Conservation (phyloP, 2,329 filamentous ascomycete species). For the Teratosphaeriaceae sp. region DNA sequence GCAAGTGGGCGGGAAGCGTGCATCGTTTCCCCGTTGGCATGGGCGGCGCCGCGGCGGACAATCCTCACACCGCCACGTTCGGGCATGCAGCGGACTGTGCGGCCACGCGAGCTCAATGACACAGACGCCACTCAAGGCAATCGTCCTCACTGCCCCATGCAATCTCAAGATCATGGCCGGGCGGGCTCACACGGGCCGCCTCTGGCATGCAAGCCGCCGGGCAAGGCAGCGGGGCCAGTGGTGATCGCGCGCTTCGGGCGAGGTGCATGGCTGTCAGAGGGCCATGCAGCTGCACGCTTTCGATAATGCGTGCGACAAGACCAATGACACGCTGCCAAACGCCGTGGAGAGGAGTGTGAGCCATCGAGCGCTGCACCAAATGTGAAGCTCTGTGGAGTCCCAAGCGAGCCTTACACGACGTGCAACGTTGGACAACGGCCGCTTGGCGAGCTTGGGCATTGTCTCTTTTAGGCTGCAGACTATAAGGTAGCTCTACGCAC, state of each 20-base stretch:
- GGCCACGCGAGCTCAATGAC: slow-evolving; percentile 1
- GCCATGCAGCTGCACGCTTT: neutral
- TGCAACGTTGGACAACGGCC: neutral
- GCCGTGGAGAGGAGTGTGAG: neutral
- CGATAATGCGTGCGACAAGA: neutral
- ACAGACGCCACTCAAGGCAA: neutral
- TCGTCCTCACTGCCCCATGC: neutral
- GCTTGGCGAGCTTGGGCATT: neutral
- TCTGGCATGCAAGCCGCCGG: neutral
- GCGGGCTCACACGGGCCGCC: neutral
- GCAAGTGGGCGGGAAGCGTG: neutral
- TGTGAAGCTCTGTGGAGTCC: neutral
- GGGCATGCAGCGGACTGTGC: no score
- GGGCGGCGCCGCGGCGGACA: neutral
- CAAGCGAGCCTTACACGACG: neutral
- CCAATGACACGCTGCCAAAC: neutral
- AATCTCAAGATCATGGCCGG: neutral
- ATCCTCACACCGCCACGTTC: slow-evolving; percentile 1
- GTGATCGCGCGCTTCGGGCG: neutral
- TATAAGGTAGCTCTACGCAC: no score
- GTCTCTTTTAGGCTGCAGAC: no score
- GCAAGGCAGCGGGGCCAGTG: neutral
- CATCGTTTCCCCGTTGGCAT: neutral
- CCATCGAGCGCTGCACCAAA: neutral
- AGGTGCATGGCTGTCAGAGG: neutral